A percentile compares a stretch with the other conserved stretches of the same genome.
phyloP scores from a whole-genome alignment of 2,329 filamentous ascomycete species.

The Sphaerulina musiva region DNA sequence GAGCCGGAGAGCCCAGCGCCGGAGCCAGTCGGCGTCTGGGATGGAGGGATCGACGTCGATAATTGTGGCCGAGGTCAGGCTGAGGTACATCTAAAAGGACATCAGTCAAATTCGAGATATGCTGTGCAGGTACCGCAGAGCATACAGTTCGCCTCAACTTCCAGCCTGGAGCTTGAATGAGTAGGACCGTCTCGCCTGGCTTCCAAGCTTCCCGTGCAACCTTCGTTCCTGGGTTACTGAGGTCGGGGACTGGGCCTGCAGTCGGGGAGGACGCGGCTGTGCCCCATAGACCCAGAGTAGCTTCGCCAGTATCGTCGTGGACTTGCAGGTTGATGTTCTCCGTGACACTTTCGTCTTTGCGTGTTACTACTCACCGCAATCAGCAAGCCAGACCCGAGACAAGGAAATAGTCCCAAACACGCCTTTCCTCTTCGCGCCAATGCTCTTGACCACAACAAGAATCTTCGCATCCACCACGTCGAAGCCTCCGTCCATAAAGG shows the following conservation, averaged over 20 bases:
- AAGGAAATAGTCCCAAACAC: neutral
- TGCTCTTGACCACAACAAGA: slow-evolving; percentile 53
- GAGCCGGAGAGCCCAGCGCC: slow-evolving; percentile 43
- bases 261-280: slow-evolving; percentile 37
- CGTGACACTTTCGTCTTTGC: slow-evolving; percentile 41
- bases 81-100: slow-evolving; percentile 26
- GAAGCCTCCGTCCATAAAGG: slow-evolving; percentile 50
- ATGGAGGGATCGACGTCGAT: slow-evolving; percentile 52
- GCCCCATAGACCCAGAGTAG: slow-evolving; percentile 51
- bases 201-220: slow-evolving; percentile 22
- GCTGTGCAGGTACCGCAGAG: neutral
- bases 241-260: neutral
- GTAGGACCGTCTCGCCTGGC: slow-evolving; percentile 29
- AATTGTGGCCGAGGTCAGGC: slow-evolving; percentile 41
- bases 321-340: slow-evolving; percentile 48
- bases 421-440: slow-evolving; percentile 49
- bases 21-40: slow-evolving; percentile 50
- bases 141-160: slow-evolving; percentile 30
- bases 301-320: slow-evolving; percentile 53
- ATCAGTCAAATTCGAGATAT: slow-evolving; percentile 3
- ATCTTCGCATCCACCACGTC: slow-evolving; percentile 49
- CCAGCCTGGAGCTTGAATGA: slow-evolving; percentile 30
- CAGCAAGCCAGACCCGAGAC: neutral
- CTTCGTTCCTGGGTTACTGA: neutral
- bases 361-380: slow-evolving; percentile 37